Conservation (phyloP, 345 rosid species). For the Triadica sebifera region DNA sequence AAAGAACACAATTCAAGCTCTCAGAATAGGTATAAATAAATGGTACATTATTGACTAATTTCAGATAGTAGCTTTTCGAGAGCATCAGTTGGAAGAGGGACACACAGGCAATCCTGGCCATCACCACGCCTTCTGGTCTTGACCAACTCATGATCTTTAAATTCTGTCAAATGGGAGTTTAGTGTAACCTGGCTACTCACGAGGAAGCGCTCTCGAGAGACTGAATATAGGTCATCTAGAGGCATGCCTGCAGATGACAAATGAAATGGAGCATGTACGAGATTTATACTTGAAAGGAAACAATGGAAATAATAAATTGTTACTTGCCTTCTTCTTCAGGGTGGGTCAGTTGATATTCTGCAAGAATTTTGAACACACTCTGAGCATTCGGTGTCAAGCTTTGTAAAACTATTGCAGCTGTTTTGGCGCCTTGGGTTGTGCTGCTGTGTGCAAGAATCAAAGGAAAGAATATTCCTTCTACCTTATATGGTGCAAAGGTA, state of each 20-base stretch:
- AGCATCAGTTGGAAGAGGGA: slow-evolving; percentile 71
- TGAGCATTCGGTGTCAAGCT: slow-evolving; percentile 95
- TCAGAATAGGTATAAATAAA: neutral
- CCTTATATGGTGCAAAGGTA: slow-evolving; percentile 76
- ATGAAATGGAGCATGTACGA: slow-evolving; percentile 2
- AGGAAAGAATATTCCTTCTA: slow-evolving; percentile 81
- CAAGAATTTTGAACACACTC: slow-evolving; percentile 83
- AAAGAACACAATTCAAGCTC: neutral
- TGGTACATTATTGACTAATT: slow-evolving; percentile 36
- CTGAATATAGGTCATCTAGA: slow-evolving; percentile 53
- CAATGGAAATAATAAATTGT: neutral
- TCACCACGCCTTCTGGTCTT: slow-evolving; percentile 68
- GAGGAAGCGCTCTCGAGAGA: slow-evolving; percentile 74
- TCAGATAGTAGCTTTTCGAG: slow-evolving; percentile 63
- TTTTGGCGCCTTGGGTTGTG: slow-evolving; percentile 69
- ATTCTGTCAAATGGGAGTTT: slow-evolving; percentile 86
- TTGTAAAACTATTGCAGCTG: slow-evolving; percentile 83
- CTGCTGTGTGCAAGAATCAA: slow-evolving; percentile 72
- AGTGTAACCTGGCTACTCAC: slow-evolving; percentile 89
- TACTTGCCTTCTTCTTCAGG: slow-evolving; percentile 77
- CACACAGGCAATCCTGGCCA: slow-evolving; percentile 84
- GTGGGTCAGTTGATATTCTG: slow-evolving; percentile 72
- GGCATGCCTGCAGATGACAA: slow-evolving; percentile 60
- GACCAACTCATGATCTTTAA: slow-evolving; percentile 90
- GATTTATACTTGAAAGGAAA: neutral